Percentiles rank a stretch among this genome's conserved stretches.
Conservation (phyloP, 176 grass and related monocot genomes). For the Carex scoparia region DNA sequence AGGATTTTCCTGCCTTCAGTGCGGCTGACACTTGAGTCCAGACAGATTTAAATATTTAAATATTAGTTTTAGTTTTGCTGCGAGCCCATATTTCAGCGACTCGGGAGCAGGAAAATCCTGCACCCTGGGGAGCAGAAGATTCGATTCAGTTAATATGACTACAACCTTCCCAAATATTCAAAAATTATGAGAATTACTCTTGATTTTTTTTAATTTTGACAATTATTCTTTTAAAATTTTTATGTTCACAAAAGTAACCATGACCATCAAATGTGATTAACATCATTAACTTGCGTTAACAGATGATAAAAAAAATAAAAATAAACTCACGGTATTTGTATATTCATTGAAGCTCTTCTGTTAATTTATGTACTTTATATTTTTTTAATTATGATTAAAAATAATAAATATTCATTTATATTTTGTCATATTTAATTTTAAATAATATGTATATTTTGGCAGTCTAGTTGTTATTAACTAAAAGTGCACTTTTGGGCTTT, state of each 20-base stretch:
- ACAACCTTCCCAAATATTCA: neutral
- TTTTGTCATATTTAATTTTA: neutral
- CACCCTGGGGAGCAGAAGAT: no score
- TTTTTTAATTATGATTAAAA: neutral
- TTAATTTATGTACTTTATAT: neutral
- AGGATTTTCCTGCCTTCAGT: no score
- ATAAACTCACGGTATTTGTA: neutral
- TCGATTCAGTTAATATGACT: neutral
- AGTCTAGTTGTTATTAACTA: neutral
- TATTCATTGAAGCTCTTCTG: neutral
- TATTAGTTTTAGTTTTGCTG: no score
- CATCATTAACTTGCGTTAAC: neutral
- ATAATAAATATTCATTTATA: neutral
- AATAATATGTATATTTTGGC: no score
- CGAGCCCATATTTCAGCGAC: no score
- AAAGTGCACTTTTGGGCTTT: neutral
- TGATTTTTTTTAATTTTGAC: neutral
- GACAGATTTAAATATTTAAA: no score
- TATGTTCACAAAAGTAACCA: no score
- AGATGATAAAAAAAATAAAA: no score
- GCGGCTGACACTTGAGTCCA: no score
- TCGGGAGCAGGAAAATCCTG: no score
- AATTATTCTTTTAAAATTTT: neutral
- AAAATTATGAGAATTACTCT: neutral
- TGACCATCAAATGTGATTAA: neutral